Evolutionary conservation across 768 basidiomycete species (phyloP).

Genomic region (Termitomyces sp.): DNA sequence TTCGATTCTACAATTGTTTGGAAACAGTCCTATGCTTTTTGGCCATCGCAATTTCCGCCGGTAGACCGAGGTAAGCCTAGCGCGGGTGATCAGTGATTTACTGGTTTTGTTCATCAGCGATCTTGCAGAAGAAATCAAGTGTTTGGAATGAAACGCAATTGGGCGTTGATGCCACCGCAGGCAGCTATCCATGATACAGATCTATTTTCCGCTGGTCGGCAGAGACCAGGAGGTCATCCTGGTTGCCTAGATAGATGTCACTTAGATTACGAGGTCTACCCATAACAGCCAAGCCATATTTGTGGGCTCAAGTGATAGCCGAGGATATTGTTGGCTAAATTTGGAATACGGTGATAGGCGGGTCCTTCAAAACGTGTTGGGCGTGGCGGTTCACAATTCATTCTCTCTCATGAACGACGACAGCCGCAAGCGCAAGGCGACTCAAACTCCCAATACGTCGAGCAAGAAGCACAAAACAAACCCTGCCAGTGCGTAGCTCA

Average conservation of each 20-base stretch:
- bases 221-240: background rate
- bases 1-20: background rate
- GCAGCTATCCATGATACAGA: too few relatives aligned
- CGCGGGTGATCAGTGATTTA: background rate
- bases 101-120: background rate
- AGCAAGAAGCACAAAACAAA: background rate
- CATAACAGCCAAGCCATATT: too few relatives aligned
- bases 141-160: too few relatives aligned
- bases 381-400: background rate
- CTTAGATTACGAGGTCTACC: too few relatives aligned
- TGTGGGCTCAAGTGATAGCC: too few relatives aligned
- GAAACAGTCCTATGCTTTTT: background rate
- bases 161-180: background rate
- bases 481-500: background rate
- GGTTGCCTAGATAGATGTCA: background rate
- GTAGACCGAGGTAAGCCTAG: background rate
- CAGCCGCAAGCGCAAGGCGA: background rate
- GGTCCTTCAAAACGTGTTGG: background rate
- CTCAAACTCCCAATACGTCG: background rate
- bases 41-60: background rate
- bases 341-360: background rate
- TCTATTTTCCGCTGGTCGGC: too few relatives aligned
- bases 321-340: background rate
- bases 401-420: background rate
- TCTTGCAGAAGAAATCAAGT: background rate